Evolutionary conservation across 441 rosid genomes (phyloP).

Genomic region (Mallotus repandus): DNA sequence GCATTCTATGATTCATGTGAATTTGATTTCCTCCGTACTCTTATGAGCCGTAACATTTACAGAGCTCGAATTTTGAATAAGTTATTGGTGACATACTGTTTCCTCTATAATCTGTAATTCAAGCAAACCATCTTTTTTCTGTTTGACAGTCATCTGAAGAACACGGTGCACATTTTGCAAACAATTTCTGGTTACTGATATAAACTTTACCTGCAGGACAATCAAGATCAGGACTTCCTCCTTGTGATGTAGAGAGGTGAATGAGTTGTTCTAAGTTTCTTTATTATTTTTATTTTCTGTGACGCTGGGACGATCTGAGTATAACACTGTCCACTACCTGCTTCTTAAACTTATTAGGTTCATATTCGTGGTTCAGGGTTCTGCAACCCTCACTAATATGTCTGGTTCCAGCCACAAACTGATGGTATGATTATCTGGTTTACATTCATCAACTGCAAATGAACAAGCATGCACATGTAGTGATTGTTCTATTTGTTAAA

Average conservation of each 20-base stretch:
- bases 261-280: conserved; percentile 4
- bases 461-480: conserved; percentile 1
- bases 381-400: conserved; percentile 46
- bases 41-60: not conserved
- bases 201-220: conserved; percentile 46
- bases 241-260: conserved; percentile 67
- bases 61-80: not conserved
- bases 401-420: conserved; percentile 42
- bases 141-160: conserved; percentile 8
- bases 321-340: conserved; percentile 5
- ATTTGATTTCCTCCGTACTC: not conserved
- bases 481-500: not conserved
- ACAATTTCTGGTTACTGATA: conserved; percentile 20
- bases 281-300: not conserved
- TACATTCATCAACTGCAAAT: not conserved
- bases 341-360: conserved; percentile 45
- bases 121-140: not conserved
- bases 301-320: conserved; percentile 1
- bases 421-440: conserved; percentile 45
- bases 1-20: not conserved
- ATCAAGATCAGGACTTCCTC: conserved; percentile 69
- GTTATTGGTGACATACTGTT: not conserved
- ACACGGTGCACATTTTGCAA: not conserved
- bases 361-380: conserved; percentile 73
- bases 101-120: not conserved